Evolutionary conservation across 2,329 filamentous ascomycete genomes (phyloP).

Genomic region (Penicillium olsonii): DNA sequence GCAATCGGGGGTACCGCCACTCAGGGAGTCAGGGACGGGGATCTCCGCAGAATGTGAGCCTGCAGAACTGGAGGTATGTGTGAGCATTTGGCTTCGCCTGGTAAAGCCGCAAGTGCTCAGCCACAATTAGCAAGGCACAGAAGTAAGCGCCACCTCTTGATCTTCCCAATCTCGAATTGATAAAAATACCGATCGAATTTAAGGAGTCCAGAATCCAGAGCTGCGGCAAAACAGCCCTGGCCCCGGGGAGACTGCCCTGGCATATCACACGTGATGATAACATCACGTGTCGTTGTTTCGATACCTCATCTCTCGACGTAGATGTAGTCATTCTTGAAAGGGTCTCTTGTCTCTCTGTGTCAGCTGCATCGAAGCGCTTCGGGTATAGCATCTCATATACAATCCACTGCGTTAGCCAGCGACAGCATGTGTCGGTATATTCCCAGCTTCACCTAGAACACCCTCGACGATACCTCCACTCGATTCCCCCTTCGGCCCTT

Average conservation of each 20-base stretch:
- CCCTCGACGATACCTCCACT: conserved; percentile 7
- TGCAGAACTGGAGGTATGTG: neutral
- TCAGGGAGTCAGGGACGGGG: neutral
- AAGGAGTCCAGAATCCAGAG: neutral
- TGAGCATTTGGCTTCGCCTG: neutral
- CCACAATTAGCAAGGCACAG: neutral
- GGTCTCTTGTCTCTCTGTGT: neutral
- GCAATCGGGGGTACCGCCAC: conserved; percentile 2
- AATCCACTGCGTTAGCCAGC: neutral
- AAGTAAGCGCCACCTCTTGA: neutral
- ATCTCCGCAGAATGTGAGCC: conserved; percentile 3
- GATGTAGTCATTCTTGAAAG: neutral
- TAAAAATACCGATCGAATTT: neutral
- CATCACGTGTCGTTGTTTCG: neutral
- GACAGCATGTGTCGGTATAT: conserved; percentile 20
- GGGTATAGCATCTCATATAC: neutral
- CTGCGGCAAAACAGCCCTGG: too few relatives aligned
- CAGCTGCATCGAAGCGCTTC: neutral
- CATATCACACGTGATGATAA: conserved; percentile 11
- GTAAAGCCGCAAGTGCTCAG: neutral
- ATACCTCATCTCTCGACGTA: neutral
- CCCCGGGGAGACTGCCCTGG: too few relatives aligned
- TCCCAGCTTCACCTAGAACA: conserved; percentile 12
- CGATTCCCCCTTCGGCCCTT: neutral
- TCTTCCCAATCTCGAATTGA: neutral